These are phyloP conservation scores for Guyanaporus albipodus DNA, from an alignment of 768 basidiomycete genomes.

Conservation along the genomic window DNA sequence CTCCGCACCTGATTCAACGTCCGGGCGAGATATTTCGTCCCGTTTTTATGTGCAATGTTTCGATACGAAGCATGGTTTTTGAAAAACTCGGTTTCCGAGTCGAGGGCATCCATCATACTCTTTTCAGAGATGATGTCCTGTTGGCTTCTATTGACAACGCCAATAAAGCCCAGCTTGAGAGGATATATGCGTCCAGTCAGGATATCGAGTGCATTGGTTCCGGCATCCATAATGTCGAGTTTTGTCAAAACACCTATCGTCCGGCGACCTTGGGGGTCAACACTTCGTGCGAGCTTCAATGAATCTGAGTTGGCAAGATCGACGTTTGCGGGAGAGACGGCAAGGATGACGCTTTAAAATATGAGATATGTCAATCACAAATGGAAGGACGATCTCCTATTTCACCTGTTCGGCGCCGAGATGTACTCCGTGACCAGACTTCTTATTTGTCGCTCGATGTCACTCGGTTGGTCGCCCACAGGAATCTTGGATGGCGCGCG, in stretches of 20 bases:
- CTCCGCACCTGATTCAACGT: conserved; percentile 81
- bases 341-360: conserved; percentile 77
- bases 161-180: conserved; percentile 96
- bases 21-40: conserved; percentile 93
- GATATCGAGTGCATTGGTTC: conserved; percentile 95
- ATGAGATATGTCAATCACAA: conserved; percentile 6
- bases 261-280: conserved; percentile 93
- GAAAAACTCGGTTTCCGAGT: conserved; percentile 90
- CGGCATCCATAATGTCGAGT: conserved; percentile 98
- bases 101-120: conserved; percentile 78
- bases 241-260: conserved; percentile 97
- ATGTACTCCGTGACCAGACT: conserved; percentile 94
- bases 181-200: conserved; percentile 97
- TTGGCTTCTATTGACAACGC: conserved; percentile 95
- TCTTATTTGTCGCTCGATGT: conserved; percentile 96
- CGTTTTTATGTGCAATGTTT: conserved; percentile 95
- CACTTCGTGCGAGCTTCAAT: conserved; percentile 90
- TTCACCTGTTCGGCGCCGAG: conserved; percentile 92
- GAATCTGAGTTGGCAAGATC: conserved; percentile 99
- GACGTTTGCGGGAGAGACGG: conserved; percentile 96
- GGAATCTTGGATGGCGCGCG: conserved; percentile 59
- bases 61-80: conserved; percentile 84
- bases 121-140: conserved; percentile 92
- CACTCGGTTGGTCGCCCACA: conserved; percentile 95
- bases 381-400: conserved; percentile 14